Conservation (phyloP, 768 basidiomycete genomes). For the Ramaria rubella region DNA sequence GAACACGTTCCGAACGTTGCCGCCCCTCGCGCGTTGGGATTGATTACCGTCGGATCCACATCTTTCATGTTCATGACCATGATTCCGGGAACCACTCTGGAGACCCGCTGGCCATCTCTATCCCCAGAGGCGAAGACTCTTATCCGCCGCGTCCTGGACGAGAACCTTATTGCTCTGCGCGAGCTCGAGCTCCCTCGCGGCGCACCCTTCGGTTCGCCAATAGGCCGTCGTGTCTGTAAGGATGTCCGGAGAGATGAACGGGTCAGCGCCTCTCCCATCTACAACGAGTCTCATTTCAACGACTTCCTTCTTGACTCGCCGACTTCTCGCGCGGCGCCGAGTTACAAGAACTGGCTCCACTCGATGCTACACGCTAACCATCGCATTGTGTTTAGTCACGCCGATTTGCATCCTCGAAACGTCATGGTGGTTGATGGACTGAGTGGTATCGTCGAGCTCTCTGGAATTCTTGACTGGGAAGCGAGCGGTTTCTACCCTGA, state of each 20-base stretch:
- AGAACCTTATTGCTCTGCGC: constrained; percentile 1
- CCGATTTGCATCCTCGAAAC: no score
- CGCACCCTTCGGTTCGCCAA: constrained; percentile 11
- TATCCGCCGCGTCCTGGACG: constrained; percentile 7
- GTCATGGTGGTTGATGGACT: constrained; percentile 6
- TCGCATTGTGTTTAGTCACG: no score
- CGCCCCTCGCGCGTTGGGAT: constrained; percentile 2
- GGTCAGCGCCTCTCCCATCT: constrained; percentile 10
- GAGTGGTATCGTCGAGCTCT: background rate
- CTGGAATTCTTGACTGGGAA: constrained; percentile 14
- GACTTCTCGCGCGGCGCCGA: background rate
- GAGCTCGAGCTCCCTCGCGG: background rate
- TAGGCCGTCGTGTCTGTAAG: constrained; percentile 11
- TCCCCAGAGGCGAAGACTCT: constrained; percentile 3
- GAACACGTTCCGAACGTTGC: background rate
- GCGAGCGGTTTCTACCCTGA: constrained; percentile 12
- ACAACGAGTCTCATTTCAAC: constrained; percentile 11
- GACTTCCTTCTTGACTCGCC: constrained; percentile 13
- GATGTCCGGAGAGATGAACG: constrained; percentile 5
- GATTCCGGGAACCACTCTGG: constrained; percentile 16
- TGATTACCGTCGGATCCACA: background rate
- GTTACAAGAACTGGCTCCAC: constrained; percentile 11
- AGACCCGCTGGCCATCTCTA: constrained; percentile 14
- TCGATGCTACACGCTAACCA: constrained; percentile 13
- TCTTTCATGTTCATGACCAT: constrained; percentile 14